phyloP scores from a whole-genome alignment of 768 basidiomycete genomes.

The Suillus spraguei region DNA sequence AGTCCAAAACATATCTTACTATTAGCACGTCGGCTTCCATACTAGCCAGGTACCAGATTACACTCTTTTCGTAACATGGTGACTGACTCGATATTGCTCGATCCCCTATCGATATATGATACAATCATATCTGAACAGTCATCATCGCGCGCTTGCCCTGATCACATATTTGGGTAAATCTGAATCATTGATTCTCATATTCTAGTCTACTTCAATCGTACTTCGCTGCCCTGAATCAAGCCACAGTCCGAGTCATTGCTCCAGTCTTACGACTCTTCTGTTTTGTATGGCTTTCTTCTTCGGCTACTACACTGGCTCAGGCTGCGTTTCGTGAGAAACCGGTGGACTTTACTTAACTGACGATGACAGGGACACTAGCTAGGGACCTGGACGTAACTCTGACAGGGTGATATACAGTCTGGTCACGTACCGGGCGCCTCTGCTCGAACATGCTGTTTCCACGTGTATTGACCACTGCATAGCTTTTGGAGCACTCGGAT shows the following conservation, averaged over 20 bases:
- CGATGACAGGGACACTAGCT: neutral
- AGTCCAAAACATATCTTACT: neutral
- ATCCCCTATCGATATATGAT: neutral
- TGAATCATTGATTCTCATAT: neutral
- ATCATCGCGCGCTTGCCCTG: neutral
- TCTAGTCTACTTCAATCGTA: neutral
- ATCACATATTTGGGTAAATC: neutral
- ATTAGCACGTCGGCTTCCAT: neutral
- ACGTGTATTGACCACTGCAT: neutral
- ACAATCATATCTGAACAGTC: neutral
- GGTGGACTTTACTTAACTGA: conserved; percentile 1
- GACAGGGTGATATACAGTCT: neutral
- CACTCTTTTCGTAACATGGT: neutral
- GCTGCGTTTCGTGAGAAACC: conserved; percentile 1
- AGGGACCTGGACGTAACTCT: neutral
- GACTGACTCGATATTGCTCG: neutral
- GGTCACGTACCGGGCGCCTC: neutral
- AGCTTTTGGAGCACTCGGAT: neutral
- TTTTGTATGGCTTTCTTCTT: neutral
- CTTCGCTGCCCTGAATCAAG: neutral
- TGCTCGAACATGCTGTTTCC: neutral
- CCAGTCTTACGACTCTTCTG: neutral
- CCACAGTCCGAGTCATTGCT: neutral
- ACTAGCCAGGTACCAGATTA: neutral
- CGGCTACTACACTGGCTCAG: neutral